Evolutionary conservation across 2,329 filamentous ascomycete genomes (phyloP), one percentile per base, ranked within the genome.

Genomic region (Chrysoporthe deuterocubensis): DNA sequence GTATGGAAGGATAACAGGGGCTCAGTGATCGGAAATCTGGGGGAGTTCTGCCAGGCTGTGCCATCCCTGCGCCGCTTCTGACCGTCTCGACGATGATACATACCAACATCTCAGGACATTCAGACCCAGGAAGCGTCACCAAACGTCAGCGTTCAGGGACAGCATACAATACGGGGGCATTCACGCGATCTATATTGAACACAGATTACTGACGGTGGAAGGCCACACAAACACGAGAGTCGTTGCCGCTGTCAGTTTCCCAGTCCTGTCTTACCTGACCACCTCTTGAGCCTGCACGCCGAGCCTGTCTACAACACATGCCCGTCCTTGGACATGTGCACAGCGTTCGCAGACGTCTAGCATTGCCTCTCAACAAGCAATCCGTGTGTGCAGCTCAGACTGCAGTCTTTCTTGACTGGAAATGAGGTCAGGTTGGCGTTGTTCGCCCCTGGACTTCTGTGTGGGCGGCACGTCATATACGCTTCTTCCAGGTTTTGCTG

Each of bases 401-500:
- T 52, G 48, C 48, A 21, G n/a, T 32, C 48, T 52, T 4, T 26
- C n/a, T 21, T 21, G 48, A 26, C 8, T 52, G 48, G 26, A 18
- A 21, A 37, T 57, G 52, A 57, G 32, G 37, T 57, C 52, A 57
- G 32, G 32, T 18, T n/a, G 34, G 16, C n/a, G 32, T 57, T 57
- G 32, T 40, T 57, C 16, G 54, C 40, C 54, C 34, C 34, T 32
- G 34, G 54, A 57, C 40, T 57, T 40, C 32, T 56, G 66, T 50
- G 16, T 3, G 37, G 26, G 16, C 58, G 58, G 57, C 62, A 66
- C 63, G 67, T 68, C 67, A 66, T 66, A 8, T 56, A 16, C 40
- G 66, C 66, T 63, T 56, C 66, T 68, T 65, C 57, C 63, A 65
- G 66, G 66, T 68, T 65, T 61, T 62, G 52, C 50, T 42, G 26